Percentiles rank a stretch among this genome's conserved stretches.
Conservation (phyloP, 208 protist species). For the Trichomonas vaginalis region DNA sequence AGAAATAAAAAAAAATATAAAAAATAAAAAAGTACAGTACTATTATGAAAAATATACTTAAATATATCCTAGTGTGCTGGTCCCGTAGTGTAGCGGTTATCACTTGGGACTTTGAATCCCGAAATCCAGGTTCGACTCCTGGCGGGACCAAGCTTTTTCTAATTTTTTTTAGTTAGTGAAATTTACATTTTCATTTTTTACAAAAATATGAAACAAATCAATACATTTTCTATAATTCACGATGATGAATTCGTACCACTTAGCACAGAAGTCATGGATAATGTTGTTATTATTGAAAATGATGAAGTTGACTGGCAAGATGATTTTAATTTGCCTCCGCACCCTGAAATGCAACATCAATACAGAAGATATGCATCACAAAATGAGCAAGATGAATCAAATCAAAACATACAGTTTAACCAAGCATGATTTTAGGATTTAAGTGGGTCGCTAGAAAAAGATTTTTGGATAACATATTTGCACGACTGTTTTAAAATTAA, state of each 20-base stretch:
- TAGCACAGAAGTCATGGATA: neutral
- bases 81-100: slow-evolving; percentile 9
- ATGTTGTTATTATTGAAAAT: neutral
- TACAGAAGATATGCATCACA: neutral
- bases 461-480: too few relatives aligned
- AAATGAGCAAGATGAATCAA: neutral
- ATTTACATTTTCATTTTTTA: too few relatives aligned
- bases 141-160: neutral
- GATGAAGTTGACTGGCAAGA: neutral
- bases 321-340: neutral
- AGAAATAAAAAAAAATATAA: too few relatives aligned
- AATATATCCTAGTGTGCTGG: neutral
- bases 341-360: neutral
- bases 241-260: neutral
- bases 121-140: slow-evolving; percentile 14
- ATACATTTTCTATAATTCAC: neutral
- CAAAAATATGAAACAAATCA: too few relatives aligned
- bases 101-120: slow-evolving; percentile 16
- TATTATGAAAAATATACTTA: too few relatives aligned
- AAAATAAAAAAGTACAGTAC: too few relatives aligned
- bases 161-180: neutral
- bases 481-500: too few relatives aligned
- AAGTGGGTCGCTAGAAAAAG: too few relatives aligned
- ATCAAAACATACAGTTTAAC: neutral
- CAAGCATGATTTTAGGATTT: too few relatives aligned